These are phyloP conservation scores for Xylaria acuta DNA, from an alignment of 495 filamentous ascomycete genomes.

Conservation along the genomic window DNA sequence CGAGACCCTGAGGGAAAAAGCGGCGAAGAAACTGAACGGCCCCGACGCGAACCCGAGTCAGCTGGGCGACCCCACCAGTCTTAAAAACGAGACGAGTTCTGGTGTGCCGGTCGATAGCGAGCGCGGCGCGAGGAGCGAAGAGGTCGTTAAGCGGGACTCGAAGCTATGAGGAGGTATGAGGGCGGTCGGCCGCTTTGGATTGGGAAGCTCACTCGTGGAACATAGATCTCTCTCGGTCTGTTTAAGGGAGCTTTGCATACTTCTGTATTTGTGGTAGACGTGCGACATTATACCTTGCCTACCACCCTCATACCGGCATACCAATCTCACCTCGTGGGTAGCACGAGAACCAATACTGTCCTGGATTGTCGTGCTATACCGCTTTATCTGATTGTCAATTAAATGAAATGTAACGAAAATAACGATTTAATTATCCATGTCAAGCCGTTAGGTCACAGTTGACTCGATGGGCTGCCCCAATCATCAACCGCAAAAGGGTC, in stretches of 20 bases:
- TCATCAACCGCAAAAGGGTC: neutral
- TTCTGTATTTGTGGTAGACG: neutral
- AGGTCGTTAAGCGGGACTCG: constrained; percentile 29
- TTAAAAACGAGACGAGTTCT: constrained; percentile 49
- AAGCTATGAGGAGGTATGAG: constrained; percentile 32
- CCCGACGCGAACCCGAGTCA: constrained; percentile 47
- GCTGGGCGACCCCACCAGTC: constrained; percentile 49
- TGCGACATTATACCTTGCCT: neutral
- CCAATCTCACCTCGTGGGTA: neutral
- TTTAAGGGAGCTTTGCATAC: neutral
- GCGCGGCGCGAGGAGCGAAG: constrained; percentile 18
- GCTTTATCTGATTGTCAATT: too few species aligned
- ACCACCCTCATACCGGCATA: neutral
- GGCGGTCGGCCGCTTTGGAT: neutral
- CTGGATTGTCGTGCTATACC: too few species aligned
- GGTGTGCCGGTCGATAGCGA: constrained; percentile 28
- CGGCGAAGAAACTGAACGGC: constrained; percentile 46
- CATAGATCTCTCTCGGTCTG: neutral
- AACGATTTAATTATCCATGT: neutral
- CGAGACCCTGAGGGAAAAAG: constrained; percentile 39
- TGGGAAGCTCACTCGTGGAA: neutral
- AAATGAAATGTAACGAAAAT: neutral
- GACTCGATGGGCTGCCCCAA: neutral
- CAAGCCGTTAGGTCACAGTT: neutral
- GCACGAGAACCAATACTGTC: too few species aligned